A percentile compares a stretch with the other conserved stretches of the same genome.
phyloP scores from a whole-genome alignment of 129 eudicot species.

The Tanacetum coccineum region DNA sequence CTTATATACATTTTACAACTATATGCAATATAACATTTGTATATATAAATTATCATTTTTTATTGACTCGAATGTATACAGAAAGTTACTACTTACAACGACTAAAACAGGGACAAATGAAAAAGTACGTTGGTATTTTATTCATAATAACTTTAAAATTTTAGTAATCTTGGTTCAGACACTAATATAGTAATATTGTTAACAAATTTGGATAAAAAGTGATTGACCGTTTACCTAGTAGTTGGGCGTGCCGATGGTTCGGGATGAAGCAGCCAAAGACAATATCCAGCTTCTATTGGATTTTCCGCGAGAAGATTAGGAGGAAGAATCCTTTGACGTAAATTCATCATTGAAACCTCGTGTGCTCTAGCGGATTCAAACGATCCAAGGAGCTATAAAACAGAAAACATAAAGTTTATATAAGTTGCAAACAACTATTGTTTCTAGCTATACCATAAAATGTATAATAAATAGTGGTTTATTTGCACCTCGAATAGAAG shows the following conservation, averaged over 20 bases:
- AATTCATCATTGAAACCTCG: conserved; percentile 74
- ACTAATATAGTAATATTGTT: too few species aligned
- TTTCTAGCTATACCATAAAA: not conserved
- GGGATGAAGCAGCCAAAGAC: conserved; percentile 94
- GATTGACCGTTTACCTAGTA: conserved; percentile 38
- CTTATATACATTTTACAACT: too few species aligned
- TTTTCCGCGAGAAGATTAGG: conserved; percentile 63
- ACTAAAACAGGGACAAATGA: too few species aligned
- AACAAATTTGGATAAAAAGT: too few species aligned
- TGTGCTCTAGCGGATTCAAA: conserved; percentile 65
- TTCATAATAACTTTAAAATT: too few species aligned
- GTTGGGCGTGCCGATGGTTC: conserved; percentile 79
- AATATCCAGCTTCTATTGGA: conserved; percentile 90
- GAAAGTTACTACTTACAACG: too few species aligned
- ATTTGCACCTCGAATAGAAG: conserved; percentile 77
- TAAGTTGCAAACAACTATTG: conserved; percentile 1
- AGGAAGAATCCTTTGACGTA: conserved; percentile 81
- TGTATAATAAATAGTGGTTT: not conserved
- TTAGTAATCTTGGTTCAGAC: too few species aligned
- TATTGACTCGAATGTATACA: too few species aligned
- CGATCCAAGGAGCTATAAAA: conserved; percentile 69
- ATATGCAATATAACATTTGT: too few species aligned
- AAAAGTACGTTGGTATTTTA: too few species aligned
- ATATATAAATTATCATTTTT: too few species aligned
- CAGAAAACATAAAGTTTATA: conserved; percentile 7